Conservation (phyloP, 495 filamentous ascomycete genomes). For the Parathielavia hyrcaniae region DNA sequence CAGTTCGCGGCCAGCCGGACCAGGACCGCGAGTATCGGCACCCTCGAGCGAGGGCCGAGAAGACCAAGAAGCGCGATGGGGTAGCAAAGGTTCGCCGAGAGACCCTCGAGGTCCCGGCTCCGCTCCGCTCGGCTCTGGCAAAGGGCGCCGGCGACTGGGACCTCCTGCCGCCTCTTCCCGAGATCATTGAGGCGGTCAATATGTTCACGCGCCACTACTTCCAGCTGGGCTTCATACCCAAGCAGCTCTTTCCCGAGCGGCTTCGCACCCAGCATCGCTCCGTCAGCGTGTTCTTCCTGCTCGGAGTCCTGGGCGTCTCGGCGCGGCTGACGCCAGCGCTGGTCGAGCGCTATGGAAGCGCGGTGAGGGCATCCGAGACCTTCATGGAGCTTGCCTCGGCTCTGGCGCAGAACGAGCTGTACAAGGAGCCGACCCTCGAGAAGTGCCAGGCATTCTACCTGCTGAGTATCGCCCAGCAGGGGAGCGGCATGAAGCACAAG, state of each 20-base stretch:
- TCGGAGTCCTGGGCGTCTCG: slow-evolving; percentile 45
- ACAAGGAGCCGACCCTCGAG: slow-evolving; percentile 45
- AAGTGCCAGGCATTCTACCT: slow-evolving; percentile 48
- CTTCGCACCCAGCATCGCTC: slow-evolving; percentile 37
- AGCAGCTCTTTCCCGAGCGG: slow-evolving; percentile 40
- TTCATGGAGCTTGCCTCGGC: slow-evolving; percentile 44
- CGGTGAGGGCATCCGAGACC: slow-evolving; percentile 41
- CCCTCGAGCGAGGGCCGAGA: slow-evolving; percentile 41
- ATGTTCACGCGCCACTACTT: slow-evolving; percentile 44
- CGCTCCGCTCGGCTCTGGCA: slow-evolving; percentile 17
- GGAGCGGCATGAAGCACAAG: slow-evolving; percentile 41
- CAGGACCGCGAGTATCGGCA: slow-evolving; percentile 44
- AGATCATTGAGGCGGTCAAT: slow-evolving; percentile 41
- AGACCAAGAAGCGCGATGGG: slow-evolving; percentile 33
- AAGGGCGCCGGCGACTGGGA: slow-evolving; percentile 40
- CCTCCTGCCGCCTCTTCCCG: slow-evolving; percentile 37
- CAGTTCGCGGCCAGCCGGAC: slow-evolving; percentile 40
- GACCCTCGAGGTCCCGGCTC: slow-evolving; percentile 26
- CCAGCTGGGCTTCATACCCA: slow-evolving; percentile 49
- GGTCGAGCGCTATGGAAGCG: slow-evolving; percentile 39
- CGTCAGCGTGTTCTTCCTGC: slow-evolving; percentile 44
- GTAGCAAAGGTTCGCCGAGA: slow-evolving; percentile 35
- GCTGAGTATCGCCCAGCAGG: slow-evolving; percentile 48
- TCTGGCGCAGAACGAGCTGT: slow-evolving; percentile 44
- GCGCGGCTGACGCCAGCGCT: slow-evolving; percentile 44